Percentiles rank a stretch among this genome's conserved stretches.
Evolutionary conservation across 306 rosid genomes (phyloP).

Genomic region (Psophocarpus tetragonolobus): DNA sequence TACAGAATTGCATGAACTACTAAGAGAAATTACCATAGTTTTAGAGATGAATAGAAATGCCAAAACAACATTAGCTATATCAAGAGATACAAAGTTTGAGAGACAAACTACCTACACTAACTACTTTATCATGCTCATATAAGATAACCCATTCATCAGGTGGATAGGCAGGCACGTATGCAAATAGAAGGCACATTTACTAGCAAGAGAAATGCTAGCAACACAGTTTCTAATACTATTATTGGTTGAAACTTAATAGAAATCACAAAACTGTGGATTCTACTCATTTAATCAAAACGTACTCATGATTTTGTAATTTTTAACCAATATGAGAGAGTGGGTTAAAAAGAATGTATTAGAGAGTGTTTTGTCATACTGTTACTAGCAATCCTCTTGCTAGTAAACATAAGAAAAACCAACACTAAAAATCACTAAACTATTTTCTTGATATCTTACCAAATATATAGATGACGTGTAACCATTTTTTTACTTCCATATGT

Average conservation of each 20-base stretch:
- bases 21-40: not conserved
- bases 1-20: not conserved
- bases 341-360: not conserved
- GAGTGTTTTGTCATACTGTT: too few relatives aligned
- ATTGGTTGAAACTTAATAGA: not conserved
- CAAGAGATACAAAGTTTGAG: not conserved
- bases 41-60: not conserved
- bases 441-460: constrained; percentile 11
- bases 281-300: not conserved
- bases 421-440: constrained; percentile 12
- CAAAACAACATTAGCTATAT: not conserved
- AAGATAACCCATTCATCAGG: not conserved
- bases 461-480: not conserved
- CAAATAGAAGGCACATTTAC: constrained; percentile 6
- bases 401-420: not conserved
- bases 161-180: not conserved
- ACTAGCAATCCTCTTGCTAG: not conserved
- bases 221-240: not conserved
- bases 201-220: not conserved
- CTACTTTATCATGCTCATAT: constrained; percentile 3
- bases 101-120: not conserved
- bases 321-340: not conserved
- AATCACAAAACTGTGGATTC: not conserved
- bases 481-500: not conserved
- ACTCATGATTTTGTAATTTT: not conserved